Evolutionary conservation across 768 basidiomycete genomes (phyloP).

Genomic region (Lactarius hengduanensis): DNA sequence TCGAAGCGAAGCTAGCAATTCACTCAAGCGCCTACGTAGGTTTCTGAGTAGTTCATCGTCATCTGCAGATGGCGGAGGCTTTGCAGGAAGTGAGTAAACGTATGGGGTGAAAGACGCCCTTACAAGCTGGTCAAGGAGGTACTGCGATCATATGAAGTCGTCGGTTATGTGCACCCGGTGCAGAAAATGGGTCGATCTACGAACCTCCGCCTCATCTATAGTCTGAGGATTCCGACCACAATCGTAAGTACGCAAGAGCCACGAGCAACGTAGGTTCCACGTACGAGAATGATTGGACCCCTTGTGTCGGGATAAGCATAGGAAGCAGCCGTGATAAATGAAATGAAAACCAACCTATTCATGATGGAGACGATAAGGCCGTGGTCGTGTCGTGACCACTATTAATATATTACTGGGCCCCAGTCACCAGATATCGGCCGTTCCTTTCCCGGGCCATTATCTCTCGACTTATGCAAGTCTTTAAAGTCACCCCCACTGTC

Average conservation of each 20-base stretch:
- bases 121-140: conserved; percentile 33
- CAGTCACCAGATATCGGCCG: neutral
- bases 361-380: neutral
- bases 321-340: neutral
- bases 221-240: conserved; percentile 21
- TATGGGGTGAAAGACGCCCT: neutral
- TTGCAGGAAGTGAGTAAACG: neutral
- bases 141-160: conserved; percentile 16
- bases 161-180: neutral
- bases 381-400: neutral
- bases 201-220: conserved; percentile 33
- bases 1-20: conserved; percentile 28
- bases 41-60: conserved; percentile 30
- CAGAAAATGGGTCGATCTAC: neutral
- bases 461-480: conserved; percentile 43
- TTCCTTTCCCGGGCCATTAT: neutral
- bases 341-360: conserved; percentile 16
- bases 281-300: conserved; percentile 28
- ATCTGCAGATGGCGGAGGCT: conserved; percentile 31
- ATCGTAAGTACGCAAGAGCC: neutral
- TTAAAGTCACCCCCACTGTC: conserved; percentile 79
- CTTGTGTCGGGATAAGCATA: conserved; percentile 14
- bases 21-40: conserved; percentile 28
- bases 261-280: neutral
- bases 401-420: neutral